phyloP scores from a whole-genome alignment of 768 basidiomycete species.

The Collybiopsis confluens region DNA sequence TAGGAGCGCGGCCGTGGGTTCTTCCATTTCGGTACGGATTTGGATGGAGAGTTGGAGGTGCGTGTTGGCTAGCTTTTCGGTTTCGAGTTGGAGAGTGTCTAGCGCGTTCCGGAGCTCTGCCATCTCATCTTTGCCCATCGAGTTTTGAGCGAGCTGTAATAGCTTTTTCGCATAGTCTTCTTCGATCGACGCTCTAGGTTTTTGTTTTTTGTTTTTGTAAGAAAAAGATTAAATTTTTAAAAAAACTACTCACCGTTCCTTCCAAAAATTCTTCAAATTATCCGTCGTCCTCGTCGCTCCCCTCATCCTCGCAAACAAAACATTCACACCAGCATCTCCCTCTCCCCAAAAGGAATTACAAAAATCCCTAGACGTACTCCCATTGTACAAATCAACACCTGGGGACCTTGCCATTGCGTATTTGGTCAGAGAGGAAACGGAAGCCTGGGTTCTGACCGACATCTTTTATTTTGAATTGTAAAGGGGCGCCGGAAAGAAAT shows the following conservation, averaged over 20 bases:
- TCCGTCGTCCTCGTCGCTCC: conserved; percentile 11
- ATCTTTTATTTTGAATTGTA: too few species aligned
- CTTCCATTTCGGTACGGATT: conserved; percentile 74
- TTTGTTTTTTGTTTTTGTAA: not conserved
- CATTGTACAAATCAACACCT: conserved; percentile 1
- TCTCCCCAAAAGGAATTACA: conserved; percentile 16
- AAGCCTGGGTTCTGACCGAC: not conserved
- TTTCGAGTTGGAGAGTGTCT: conserved; percentile 77
- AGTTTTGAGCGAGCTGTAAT: conserved; percentile 3
- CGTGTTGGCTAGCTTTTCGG: conserved; percentile 71
- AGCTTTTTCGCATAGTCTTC: conserved; percentile 15
- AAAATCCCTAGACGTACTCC: conserved; percentile 9
- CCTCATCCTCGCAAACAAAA: conserved; percentile 14
- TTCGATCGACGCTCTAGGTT: conserved; percentile 10
- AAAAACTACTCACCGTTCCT: conserved; percentile 8
- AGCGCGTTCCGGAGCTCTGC: conserved; percentile 72
- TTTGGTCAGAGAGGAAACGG: not conserved
- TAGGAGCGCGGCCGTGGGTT: conserved; percentile 54
- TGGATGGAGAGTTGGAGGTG: conserved; percentile 74
- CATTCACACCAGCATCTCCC: conserved; percentile 11
- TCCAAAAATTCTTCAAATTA: conserved; percentile 11
- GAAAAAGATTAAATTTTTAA: too few species aligned
- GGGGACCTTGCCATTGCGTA: conserved; percentile 7
- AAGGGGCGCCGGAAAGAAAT: too few species aligned
- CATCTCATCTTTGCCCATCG: conserved; percentile 15